Evolutionary conservation across 2,329 filamentous ascomycete species (phyloP).

Genomic region (Akanthomyces dipterigenus): DNA sequence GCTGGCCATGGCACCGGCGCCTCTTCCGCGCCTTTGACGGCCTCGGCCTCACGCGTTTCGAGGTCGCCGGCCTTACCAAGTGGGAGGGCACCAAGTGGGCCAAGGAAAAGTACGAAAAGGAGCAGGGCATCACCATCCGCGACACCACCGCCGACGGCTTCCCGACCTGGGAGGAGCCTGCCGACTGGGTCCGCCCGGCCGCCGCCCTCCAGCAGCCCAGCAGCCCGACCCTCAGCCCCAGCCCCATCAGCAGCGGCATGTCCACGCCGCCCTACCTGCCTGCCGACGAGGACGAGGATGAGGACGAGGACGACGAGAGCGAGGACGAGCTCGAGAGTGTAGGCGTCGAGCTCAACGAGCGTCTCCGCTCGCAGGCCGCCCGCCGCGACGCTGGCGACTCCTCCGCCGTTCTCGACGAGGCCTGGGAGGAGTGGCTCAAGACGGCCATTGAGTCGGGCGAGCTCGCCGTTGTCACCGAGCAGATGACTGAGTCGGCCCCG

Average conservation of each 20-base stretch:
- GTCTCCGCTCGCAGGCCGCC: constrained; percentile 57
- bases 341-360: constrained; percentile 55
- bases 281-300: constrained; percentile 22
- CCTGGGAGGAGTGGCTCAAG: constrained; percentile 71
- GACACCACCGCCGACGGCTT: constrained; percentile 69
- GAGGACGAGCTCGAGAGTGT: constrained; percentile 41
- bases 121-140: constrained; percentile 61
- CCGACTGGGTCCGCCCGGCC: constrained; percentile 24
- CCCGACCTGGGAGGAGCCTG: constrained; percentile 49
- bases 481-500: constrained; percentile 28
- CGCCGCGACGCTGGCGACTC: constrained; percentile 54
- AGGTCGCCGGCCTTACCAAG: constrained; percentile 66
- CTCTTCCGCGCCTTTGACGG: constrained; percentile 71
- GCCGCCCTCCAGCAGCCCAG: not conserved
- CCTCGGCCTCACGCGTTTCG: constrained; percentile 59
- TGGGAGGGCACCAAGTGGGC: constrained; percentile 84
- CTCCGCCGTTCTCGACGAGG: constrained; percentile 57
- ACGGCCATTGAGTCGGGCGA: constrained; percentile 59
- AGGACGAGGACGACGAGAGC: constrained; percentile 25
- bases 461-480: constrained; percentile 40
- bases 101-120: constrained; percentile 70
- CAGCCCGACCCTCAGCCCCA: not conserved
- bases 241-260: constrained; percentile 8
- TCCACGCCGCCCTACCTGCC: constrained; percentile 4
- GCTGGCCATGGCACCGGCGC: constrained; percentile 69